Conservation (phyloP, 148 eudicot species). For the Rhododendron vialii region DNA sequence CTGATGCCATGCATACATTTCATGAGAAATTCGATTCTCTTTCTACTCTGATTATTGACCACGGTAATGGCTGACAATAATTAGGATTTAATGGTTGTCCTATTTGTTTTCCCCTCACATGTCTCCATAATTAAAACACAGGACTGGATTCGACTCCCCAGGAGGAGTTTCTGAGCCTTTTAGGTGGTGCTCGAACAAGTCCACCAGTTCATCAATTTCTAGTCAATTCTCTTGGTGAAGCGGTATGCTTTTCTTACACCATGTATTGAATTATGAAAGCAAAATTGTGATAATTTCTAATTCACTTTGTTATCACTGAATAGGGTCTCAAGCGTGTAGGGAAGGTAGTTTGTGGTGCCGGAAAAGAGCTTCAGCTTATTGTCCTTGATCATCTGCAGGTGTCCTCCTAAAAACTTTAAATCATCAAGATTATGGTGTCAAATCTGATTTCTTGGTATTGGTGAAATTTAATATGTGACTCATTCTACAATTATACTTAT, state of each 20-base stretch:
- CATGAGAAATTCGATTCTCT: constrained; percentile 79
- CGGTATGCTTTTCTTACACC: constrained; percentile 39
- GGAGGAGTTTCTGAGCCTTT: constrained; percentile 86
- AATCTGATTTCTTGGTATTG: neutral
- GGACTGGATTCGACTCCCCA: constrained; percentile 83
- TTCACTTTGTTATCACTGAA: constrained; percentile 7
- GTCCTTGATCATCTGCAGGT: constrained; percentile 96
- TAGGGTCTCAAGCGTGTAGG: constrained; percentile 92
- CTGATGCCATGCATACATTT: constrained; percentile 78
- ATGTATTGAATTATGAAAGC: neutral
- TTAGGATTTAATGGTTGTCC: constrained; percentile 5
- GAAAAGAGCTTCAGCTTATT: constrained; percentile 87
- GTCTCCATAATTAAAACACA: constrained; percentile 23
- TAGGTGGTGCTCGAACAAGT: constrained; percentile 98
- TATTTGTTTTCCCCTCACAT: constrained; percentile 13
- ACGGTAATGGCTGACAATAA: constrained; percentile 48
- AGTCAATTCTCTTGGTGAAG: constrained; percentile 91
- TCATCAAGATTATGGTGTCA: neutral
- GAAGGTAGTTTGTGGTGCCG: constrained; percentile 71
- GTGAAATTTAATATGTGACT: neutral
- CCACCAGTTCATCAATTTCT: constrained; percentile 95
- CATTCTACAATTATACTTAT: neutral
- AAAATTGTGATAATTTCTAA: constrained; percentile 14
- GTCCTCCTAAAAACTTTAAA: neutral
- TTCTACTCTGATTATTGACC: constrained; percentile 65